Evolutionary conservation across 768 basidiomycete genomes (phyloP).

Genomic region (Calvatia gigantea): DNA sequence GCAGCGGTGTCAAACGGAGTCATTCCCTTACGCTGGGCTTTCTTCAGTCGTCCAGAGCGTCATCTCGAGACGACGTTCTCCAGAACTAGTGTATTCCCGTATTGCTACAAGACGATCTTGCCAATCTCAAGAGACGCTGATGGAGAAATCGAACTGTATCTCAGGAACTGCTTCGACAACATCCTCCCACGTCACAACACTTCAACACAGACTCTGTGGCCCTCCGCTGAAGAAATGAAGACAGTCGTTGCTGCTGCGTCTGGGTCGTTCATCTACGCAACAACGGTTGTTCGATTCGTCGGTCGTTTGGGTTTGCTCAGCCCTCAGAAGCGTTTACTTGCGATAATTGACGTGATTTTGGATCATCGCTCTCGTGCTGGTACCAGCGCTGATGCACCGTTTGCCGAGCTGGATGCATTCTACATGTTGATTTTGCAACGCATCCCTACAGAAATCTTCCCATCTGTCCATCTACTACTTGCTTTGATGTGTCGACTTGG

Average conservation of each 20-base stretch:
- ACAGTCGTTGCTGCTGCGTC: constrained; percentile 17
- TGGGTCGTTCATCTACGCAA: constrained; percentile 24
- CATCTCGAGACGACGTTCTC: not conserved
- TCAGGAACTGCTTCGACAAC: not conserved
- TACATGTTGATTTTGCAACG: constrained; percentile 11
- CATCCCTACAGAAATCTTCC: constrained; percentile 24
- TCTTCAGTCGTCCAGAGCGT: constrained; percentile 1
- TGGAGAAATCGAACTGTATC: constrained; percentile 10
- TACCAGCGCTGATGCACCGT: not conserved
- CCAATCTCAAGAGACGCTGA: not conserved
- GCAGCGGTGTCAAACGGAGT: not conserved
- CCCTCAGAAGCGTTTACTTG: not conserved
- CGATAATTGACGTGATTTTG: not conserved
- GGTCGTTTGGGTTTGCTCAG: constrained; percentile 12
- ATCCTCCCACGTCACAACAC: not conserved
- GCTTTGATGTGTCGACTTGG: not conserved
- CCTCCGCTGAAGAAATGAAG: constrained; percentile 6
- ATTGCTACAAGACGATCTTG: not conserved
- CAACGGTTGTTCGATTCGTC: constrained; percentile 23
- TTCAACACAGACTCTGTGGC: constrained; percentile 9
- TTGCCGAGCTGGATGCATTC: constrained; percentile 14
- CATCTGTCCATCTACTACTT: constrained; percentile 27
- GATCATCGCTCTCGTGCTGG: not conserved
- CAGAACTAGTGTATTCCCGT: not conserved
- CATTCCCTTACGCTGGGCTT: not conserved